Evolutionary conservation across 2,329 filamentous ascomycete species (phyloP).

Genomic region (Waltergamsia citrina): DNA sequence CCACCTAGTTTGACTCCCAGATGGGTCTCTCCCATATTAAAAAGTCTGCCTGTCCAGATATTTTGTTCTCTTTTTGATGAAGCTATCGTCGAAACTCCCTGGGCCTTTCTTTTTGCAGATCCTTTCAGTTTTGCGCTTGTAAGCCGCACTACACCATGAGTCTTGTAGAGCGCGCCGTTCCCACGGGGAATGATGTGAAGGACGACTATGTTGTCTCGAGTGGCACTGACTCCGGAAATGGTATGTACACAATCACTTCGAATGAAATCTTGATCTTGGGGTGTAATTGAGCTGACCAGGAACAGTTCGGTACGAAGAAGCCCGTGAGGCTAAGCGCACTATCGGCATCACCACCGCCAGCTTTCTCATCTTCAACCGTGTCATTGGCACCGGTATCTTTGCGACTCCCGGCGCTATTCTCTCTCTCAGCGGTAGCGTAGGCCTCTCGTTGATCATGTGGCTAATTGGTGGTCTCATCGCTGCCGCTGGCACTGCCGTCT

Average conservation of each 20-base stretch:
- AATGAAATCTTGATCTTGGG: too few relatives aligned
- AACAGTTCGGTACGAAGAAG: conserved; percentile 3
- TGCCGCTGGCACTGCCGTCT: conserved; percentile 51
- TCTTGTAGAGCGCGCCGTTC: conserved; percentile 2
- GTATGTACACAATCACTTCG: not conserved
- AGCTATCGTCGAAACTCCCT: too few relatives aligned
- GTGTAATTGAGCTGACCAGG: too few relatives aligned
- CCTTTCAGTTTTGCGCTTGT: not conserved
- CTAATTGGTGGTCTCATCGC: conserved; percentile 53
- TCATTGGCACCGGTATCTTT: conserved; percentile 63
- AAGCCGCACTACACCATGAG: too few relatives aligned
- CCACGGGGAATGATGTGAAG: not conserved
- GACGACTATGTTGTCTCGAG: not conserved
- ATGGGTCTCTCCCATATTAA: not conserved
- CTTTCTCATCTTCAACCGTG: conserved; percentile 55
- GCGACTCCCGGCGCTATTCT: conserved; percentile 55
- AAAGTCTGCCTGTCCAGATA: not conserved
- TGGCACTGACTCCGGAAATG: conserved; percentile 2
- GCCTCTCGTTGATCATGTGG: conserved; percentile 54
- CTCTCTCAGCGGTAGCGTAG: conserved; percentile 47
- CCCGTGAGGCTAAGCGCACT: conserved; percentile 39
- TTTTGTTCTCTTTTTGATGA: not conserved
- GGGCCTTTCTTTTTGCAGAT: not conserved
- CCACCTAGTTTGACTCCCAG: not conserved
- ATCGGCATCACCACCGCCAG: conserved; percentile 45